Base-by-base conservation (phyloP, 768 basidiomycete species). In the Chalciporus chontae region DNA sequence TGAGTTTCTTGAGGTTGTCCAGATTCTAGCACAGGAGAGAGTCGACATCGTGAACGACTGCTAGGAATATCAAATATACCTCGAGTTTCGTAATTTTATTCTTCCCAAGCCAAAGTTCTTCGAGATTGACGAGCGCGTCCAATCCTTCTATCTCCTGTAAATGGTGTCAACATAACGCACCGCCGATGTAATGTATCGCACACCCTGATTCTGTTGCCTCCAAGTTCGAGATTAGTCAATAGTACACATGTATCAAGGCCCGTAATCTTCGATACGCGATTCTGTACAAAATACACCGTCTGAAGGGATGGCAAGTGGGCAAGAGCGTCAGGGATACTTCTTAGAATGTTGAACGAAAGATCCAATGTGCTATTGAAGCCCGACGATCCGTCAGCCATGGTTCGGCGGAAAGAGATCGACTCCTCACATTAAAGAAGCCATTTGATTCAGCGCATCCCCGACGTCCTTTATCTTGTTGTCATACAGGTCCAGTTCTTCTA, bases 61-160 rank as follows among this genome's bases (percentile, higher is more conserved):
- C 13, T 15, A 37, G 24, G 5, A 8, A 40, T 4, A 1, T 31
- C 11, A 9, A 6, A 52, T 18, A 24, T 43, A 90, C 91, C 77
- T 94, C 88, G 4, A 99, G 78, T 65, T 81, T 85, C 6, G 84
- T 66, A 50, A 99, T 91, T 73, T 97, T 99, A 67, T 99, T 99
- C 77, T 99, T 99, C 8, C 96, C 96, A 3, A 98, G 71, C 93
- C 95, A 98, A 3, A 99, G 73, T 60, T 97, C 94, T 57, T 94
- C 90, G 9, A 99, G 73, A 56, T 87, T 89, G 1, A 84, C 79
- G 34, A 96, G 72, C 1, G 79, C 74, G 10, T 90, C 90, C 4
- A 98, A 69, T 36, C 86, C 85, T 65, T 97, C 91, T 50, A 99
- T 95, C 73, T 76, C 80, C 94, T 96, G 52, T 9, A 26, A 50